These are phyloP conservation scores for Phytophthora cajani DNA, from an alignment of 352 stramenopile species.

Conservation along the genomic window DNA sequence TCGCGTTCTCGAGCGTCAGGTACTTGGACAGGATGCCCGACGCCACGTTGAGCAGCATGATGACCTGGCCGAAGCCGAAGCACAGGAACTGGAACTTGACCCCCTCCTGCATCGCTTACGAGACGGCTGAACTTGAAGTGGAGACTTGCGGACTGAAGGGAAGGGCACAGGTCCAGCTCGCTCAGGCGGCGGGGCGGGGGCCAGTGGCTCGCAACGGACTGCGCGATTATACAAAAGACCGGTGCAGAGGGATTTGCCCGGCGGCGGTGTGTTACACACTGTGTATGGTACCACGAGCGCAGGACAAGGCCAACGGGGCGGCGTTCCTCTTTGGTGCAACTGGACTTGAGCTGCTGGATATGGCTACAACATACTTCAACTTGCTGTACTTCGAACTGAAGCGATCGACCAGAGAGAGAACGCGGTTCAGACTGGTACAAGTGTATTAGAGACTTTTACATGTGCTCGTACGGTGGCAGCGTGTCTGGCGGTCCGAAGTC, in stretches of 20 bases:
- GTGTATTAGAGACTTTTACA: not conserved
- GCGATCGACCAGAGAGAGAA: constrained; percentile 5
- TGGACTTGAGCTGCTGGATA: not conserved
- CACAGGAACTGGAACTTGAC: constrained; percentile 57
- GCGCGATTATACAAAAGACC: not conserved
- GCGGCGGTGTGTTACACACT: not conserved
- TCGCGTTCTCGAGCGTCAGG: constrained; percentile 56
- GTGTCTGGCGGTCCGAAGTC: constrained; percentile 32
- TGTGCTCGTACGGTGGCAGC: constrained; percentile 22
- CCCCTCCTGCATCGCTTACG: constrained; percentile 24
- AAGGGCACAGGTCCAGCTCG: not conserved
- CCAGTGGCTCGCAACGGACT: constrained; percentile 5
- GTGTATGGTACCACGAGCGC: not conserved
- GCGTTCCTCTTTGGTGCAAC: not conserved
- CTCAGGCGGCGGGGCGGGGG: not conserved
- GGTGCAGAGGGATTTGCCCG: not conserved
- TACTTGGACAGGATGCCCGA: constrained; percentile 69
- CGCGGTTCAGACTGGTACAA: not conserved
- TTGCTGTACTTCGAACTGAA: constrained; percentile 2
- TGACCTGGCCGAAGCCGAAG: constrained; percentile 73
- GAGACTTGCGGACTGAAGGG: constrained; percentile 20
- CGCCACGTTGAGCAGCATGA: constrained; percentile 69
- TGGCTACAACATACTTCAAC: not conserved
- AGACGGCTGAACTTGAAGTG: constrained; percentile 16
- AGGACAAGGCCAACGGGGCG: not conserved